Evolutionary conservation across 768 basidiomycete species (phyloP).

Genomic region (Dacryopinax primogenitus): DNA sequence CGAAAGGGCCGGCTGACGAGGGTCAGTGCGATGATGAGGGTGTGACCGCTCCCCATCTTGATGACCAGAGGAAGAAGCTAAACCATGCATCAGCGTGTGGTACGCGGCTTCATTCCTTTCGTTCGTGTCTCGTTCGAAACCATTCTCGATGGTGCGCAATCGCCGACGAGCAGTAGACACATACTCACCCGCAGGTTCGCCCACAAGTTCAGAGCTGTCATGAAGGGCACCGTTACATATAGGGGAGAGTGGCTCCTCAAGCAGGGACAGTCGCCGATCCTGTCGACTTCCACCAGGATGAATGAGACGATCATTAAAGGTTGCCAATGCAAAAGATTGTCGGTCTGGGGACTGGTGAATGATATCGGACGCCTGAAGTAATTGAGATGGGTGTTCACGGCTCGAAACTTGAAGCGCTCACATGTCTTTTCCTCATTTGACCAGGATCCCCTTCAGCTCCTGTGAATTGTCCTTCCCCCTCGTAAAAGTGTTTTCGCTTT

Average conservation of each 20-base stretch:
- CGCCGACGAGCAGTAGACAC: slow-evolving; percentile 3
- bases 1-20: neutral
- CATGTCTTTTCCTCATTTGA: neutral
- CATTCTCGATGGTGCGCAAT: neutral
- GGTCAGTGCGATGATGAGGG: neutral
- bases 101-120: neutral
- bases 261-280: neutral
- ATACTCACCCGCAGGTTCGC: slow-evolving; percentile 8
- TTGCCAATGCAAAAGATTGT: neutral
- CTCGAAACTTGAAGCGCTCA: neutral
- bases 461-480: neutral
- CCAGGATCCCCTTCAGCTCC: neutral
- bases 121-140: neutral
- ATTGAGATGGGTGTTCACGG: neutral
- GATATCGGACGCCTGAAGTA: neutral
- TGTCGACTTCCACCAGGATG: neutral
- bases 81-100: neutral
- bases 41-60: neutral
- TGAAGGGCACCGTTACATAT: neutral
- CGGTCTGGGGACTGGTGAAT: neutral
- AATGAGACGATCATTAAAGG: neutral
- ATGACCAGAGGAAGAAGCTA: neutral
- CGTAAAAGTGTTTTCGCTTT: neutral
- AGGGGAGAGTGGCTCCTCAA: neutral
- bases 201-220: neutral